These are phyloP conservation scores for Aspergillus chevalieri DNA, from an alignment of 2,329 filamentous ascomycete species.

Conservation along the genomic window DNA sequence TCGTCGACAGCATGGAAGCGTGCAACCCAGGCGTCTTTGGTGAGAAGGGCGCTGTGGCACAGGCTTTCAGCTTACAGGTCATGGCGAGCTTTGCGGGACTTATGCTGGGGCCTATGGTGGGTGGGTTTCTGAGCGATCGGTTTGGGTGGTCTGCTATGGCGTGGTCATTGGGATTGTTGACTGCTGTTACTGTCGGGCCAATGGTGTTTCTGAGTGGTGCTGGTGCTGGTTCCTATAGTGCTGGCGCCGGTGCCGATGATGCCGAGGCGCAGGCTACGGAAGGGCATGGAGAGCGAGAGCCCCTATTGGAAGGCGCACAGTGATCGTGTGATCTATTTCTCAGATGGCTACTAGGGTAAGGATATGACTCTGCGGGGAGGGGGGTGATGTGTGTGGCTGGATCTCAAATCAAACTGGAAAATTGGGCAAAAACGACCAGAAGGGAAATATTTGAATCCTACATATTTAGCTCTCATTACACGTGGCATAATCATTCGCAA, in stretches of 20 bases:
- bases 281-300: not conserved
- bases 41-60: constrained; percentile 48
- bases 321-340: not conserved
- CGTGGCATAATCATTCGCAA: too few relatives aligned
- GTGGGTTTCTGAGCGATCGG: constrained; percentile 34
- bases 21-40: constrained; percentile 63
- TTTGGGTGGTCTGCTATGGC: constrained; percentile 24
- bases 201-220: constrained; percentile 2
- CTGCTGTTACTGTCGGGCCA: constrained; percentile 18
- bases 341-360: not conserved
- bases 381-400: too few relatives aligned
- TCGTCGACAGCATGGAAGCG: constrained; percentile 51
- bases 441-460: too few relatives aligned
- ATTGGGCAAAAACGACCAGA: too few relatives aligned
- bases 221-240: not conserved
- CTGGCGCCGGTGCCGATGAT: not conserved
- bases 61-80: constrained; percentile 57
- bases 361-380: too few relatives aligned
- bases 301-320: not conserved
- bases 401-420: too few relatives aligned
- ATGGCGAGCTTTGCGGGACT: constrained; percentile 56
- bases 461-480: too few relatives aligned
- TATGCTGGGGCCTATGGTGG: constrained; percentile 52
- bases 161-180: constrained; percentile 19
- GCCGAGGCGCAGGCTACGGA: not conserved